A percentile compares a stretch with the other conserved stretches of the same genome.
These are phyloP conservation scores for Zygoascus flipseniorum DNA, from an alignment of 805 yeast species.

Conservation along the genomic window DNA sequence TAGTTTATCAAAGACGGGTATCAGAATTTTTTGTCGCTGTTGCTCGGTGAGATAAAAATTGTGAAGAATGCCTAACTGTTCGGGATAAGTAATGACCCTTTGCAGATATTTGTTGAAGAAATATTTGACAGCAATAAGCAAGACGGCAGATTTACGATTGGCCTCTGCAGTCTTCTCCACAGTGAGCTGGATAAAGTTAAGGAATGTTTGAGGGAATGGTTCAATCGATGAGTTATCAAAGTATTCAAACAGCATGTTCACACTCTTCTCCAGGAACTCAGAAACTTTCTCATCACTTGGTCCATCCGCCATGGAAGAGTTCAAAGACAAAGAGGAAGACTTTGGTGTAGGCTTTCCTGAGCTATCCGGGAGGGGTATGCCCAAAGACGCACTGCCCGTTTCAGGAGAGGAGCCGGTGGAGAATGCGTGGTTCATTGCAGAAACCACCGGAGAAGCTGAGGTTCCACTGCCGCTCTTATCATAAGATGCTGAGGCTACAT, in stretches of 20 bases:
- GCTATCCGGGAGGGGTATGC: constrained; percentile 7
- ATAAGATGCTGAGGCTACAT: neutral
- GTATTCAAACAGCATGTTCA: constrained; percentile 9
- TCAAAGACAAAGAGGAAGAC: constrained; percentile 11
- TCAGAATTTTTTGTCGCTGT: constrained; percentile 17
- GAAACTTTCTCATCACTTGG: constrained; percentile 3
- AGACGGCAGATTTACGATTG: constrained; percentile 5
- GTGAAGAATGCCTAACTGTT: constrained; percentile 15
- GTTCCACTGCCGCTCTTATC: neutral
- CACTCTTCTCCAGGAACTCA: constrained; percentile 9
- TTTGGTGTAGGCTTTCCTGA: constrained; percentile 1
- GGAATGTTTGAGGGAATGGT: constrained; percentile 12
- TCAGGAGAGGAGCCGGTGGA: neutral
- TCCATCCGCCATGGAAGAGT: constrained; percentile 7
- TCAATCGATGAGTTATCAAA: constrained; percentile 14
- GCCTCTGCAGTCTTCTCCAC: constrained; percentile 7
- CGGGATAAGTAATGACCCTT: constrained; percentile 16
- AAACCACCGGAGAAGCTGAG: neutral
- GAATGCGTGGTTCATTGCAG: neutral
- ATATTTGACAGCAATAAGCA: constrained; percentile 15
- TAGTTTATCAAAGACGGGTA: constrained; percentile 11
- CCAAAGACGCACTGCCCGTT: constrained; percentile 1
- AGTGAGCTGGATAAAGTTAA: constrained; percentile 11
- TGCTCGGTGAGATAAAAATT: constrained; percentile 17
- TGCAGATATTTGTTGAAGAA: constrained; percentile 13